Percentiles rank a stretch among this genome's conserved stretches.
Evolutionary conservation across 805 yeast genomes (phyloP).

Genomic region (Debaryomyces tyrocola): DNA sequence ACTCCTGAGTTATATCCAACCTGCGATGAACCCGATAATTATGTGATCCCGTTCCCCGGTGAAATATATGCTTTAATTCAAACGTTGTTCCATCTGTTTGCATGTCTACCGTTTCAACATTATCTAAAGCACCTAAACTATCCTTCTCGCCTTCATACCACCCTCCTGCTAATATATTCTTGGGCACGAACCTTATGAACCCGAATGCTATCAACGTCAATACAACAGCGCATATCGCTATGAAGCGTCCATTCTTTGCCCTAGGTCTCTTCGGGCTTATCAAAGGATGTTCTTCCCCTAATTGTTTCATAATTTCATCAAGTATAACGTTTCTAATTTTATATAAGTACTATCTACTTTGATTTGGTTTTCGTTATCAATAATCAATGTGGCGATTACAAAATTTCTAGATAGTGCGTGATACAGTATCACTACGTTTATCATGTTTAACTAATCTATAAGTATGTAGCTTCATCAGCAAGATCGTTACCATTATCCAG

Average conservation of each 20-base stretch:
- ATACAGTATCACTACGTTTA: background rate
- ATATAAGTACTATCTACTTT: no score
- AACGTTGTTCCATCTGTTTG: constrained; percentile 8
- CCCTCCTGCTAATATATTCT: no score
- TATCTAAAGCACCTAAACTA: no score
- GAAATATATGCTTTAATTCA: constrained; percentile 56
- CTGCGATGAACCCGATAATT: constrained; percentile 45
- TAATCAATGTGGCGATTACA: background rate
- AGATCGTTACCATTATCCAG: constrained; percentile 12
- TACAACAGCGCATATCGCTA: no score
- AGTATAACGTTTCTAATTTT: background rate
- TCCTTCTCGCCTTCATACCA: no score
- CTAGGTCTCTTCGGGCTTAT: background rate
- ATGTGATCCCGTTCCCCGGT: constrained; percentile 53
- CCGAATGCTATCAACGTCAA: no score
- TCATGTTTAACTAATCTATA: background rate
- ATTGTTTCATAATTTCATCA: background rate
- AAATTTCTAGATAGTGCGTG: background rate
- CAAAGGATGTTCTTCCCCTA: background rate
- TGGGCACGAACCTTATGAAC: no score
- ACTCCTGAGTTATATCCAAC: constrained; percentile 49
- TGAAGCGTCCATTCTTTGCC: no score
- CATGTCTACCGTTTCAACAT: no score
- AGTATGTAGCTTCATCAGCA: constrained; percentile 6
- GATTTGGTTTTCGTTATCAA: background rate